Evolutionary conservation across 352 stramenopile genomes (phyloP).

Genomic region (Globisporangium apiculatum): DNA sequence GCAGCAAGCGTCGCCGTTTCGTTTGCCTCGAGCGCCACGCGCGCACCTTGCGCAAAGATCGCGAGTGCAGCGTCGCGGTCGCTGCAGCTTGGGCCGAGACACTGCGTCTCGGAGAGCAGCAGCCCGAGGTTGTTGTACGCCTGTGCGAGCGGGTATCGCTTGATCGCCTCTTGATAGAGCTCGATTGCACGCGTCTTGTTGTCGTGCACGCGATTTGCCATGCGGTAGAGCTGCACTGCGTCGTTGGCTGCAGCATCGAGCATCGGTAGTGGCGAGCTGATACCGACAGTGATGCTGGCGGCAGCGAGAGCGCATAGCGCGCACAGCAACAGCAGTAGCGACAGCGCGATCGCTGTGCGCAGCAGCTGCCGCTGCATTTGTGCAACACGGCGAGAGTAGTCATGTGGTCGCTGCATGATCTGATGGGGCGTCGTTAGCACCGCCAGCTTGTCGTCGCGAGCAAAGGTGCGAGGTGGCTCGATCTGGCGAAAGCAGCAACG

Average conservation of each 20-base stretch:
- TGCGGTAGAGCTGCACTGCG: slow-evolving; percentile 23
- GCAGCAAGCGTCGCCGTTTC: slow-evolving; percentile 32
- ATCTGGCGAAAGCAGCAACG: no score
- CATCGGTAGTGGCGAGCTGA: not conserved
- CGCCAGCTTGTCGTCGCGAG: not conserved
- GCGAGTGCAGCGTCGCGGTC: slow-evolving; percentile 16
- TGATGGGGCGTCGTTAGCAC: not conserved
- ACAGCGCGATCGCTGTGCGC: not conserved
- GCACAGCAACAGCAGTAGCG: not conserved
- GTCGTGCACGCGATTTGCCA: slow-evolving; percentile 8
- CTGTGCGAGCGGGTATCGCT: slow-evolving; percentile 33
- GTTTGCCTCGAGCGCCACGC: slow-evolving; percentile 20
- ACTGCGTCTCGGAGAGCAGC: slow-evolving; percentile 21
- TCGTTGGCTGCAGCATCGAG: not conserved
- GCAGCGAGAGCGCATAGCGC: not conserved
- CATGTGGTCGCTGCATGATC: not conserved
- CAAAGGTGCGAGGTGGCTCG: not conserved
- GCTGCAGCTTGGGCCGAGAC: not conserved
- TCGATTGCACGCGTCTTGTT: slow-evolving; percentile 17
- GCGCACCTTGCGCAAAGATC: slow-evolving; percentile 33
- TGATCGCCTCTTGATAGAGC: slow-evolving; percentile 44
- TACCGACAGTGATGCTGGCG: not conserved
- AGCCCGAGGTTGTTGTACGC: slow-evolving; percentile 83
- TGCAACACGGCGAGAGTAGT: not conserved
- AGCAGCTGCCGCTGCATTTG: not conserved